Base-by-base conservation (phyloP, 129 eudicot genomes). In the Kitagawia praeruptora region DNA sequence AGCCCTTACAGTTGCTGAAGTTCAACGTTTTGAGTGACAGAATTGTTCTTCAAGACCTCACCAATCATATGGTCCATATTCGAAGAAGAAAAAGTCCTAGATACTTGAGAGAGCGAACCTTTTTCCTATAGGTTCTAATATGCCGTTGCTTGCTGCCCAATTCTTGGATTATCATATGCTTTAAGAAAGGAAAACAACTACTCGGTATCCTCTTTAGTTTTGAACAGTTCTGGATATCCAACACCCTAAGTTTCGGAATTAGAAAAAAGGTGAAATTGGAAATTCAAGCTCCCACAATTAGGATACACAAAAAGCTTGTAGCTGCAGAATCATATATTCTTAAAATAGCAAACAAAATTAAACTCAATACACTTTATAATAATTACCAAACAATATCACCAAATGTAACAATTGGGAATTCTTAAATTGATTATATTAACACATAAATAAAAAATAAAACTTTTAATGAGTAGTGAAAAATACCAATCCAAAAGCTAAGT, bases 401-500 rank as follows among this genome's bases (percentile, higher is more conserved):
- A n/a, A n/a, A n/a, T n/a, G n/a, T n/a, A n/a, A n/a, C n/a, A n/a
- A n/a, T n/a, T n/a, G n/a, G n/a, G n/a, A n/a, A n/a, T n/a, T n/a
- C n/a, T n/a, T n/a, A n/a, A n/a, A n/a, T n/a, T n/a, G n/a, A n/a
- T n/a, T n/a, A n/a, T n/a, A n/a, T n/a, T n/a, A n/a, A n/a, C n/a
- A n/a, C n/a, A n/a, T n/a, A n/a, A n/a, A 83, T 80, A 81, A 86
- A 87, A 88, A 77, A 58, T 38, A 89, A 80, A 84, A 81, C 80
- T 87, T 92, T 92, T 84, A 75, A 83, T 80, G 80, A 85, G 84
- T 79, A 82, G 86, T 79, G 71, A 82, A 74, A 86, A 82, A 82
- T 83, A 81, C 85, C 89, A 86, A 83, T 89, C 89, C 77, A 87
- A 85, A 91, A 82, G 85, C 79, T 75, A 77, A 77, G 76, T 75